Evolutionary conservation across 768 basidiomycete species (phyloP), one percentile per base, ranked within the genome.

Genomic region (Rhizopogon vinicolor): DNA sequence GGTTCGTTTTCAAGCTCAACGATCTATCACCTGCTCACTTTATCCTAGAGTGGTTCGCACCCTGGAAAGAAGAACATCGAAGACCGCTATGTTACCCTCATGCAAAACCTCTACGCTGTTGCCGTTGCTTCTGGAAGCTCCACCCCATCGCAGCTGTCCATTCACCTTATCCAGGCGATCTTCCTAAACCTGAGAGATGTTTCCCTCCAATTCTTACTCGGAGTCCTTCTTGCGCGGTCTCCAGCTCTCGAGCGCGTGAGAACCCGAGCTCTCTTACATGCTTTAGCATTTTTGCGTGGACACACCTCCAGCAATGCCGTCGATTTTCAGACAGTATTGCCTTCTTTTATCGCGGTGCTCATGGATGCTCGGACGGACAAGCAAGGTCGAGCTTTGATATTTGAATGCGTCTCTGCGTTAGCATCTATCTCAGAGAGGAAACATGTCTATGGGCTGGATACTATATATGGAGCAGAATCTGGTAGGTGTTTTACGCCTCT

Each of bases 241-340:
- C 58, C 65, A 9, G 51, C 63, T 13, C 58, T 64, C 9, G 63
- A 69, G 19, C 60, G 71, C 46, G 76, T 75, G 56, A 77, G 71
- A 54, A 70, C 78, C 2, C 76, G 84, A 1, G 85, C 93, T 0
- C 73, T 98, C 8, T 73, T 79, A 5, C 93, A 98, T 65, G 84
- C 85, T 18, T 75, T 80, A 2, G 91, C 93, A 0, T 95, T 95
- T 69, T 68, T 98, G 12, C 78, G 84, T 45, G 91, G 94, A 0
- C 85, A 92, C 68, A 63, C 74, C 2, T 73, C 79, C 44, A 71
- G 77, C 41, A 75, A 77, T 39, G 74, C 77, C 13, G 68, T 86
- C 4, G 93, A 96, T 68, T 91, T 95, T 69, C 89, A 94, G 68
- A 85, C 83, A 0, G 78, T 94, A 6, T 63, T 93, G 10, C 89